Percentiles rank a stretch among this genome's conserved stretches.
These are phyloP conservation scores for Nakazawaea ernobii DNA, from an alignment of 805 yeast species.

Conservation along the genomic window DNA sequence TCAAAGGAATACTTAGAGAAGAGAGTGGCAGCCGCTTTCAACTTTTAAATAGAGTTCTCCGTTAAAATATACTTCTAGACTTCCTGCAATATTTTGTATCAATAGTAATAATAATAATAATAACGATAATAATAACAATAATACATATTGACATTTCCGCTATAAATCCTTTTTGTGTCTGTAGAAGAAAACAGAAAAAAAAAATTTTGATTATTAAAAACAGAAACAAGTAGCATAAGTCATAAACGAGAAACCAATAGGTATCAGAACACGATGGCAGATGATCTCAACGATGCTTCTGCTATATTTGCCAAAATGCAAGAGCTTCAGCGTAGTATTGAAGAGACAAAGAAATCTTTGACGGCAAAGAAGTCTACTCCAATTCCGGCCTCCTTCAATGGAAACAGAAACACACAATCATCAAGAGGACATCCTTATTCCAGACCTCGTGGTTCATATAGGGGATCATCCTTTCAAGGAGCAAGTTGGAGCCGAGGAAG, in stretches of 20 bases:
- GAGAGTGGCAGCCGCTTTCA: slow-evolving; percentile 22
- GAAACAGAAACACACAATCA: not conserved
- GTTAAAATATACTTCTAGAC: no score
- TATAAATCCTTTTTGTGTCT: no score
- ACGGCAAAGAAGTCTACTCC: not conserved
- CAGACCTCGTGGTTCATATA: slow-evolving; percentile 6
- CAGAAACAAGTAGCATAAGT: not conserved
- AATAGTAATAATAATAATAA: no score
- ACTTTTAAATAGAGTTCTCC: not conserved
- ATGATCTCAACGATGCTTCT: not conserved
- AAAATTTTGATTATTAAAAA: not conserved
- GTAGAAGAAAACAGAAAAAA: not conserved
- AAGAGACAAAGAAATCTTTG: slow-evolving; percentile 2
- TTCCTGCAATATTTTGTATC: not conserved
- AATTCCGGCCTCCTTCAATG: not conserved
- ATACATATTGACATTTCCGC: no score
- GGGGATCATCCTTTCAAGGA: slow-evolving; percentile 14
- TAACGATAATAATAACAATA: no score
- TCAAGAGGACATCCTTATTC: not conserved
- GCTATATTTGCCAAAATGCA: slow-evolving; percentile 11
- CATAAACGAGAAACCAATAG: not conserved
- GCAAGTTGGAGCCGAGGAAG: slow-evolving; percentile 11
- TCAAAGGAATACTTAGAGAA: slow-evolving; percentile 54
- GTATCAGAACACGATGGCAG: not conserved
- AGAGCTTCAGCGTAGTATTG: slow-evolving; percentile 7